Evolutionary conservation across 2,329 filamentous ascomycete genomes (phyloP).

Genomic region (Hysterium pulicare): DNA sequence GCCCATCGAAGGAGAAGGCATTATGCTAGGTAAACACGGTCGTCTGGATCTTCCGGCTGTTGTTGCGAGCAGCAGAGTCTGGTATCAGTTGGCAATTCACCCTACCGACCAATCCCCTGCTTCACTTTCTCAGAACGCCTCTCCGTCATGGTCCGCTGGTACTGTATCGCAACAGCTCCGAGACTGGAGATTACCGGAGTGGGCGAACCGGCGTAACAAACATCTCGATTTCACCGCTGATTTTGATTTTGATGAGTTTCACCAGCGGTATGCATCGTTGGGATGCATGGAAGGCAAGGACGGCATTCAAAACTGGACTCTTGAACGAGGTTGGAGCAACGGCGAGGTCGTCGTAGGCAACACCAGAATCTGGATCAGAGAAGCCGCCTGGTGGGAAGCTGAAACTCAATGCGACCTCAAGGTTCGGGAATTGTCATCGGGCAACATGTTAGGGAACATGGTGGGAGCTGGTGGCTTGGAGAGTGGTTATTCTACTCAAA

Average conservation of each 20-base stretch:
- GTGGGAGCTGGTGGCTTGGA: constrained; percentile 62
- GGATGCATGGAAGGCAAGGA: constrained; percentile 89
- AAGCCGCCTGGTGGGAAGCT: constrained; percentile 94
- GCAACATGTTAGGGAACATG: constrained; percentile 47
- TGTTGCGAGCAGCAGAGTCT: constrained; percentile 80
- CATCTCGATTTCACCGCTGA: constrained; percentile 94
- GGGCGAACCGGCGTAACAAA: constrained; percentile 90
- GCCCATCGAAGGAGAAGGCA: constrained; percentile 72
- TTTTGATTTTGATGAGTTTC: constrained; percentile 91
- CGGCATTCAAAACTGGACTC: constrained; percentile 88
- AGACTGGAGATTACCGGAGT: constrained; percentile 90
- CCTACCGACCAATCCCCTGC: constrained; percentile 83
- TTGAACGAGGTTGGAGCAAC: constrained; percentile 97
- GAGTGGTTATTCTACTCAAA: constrained; percentile 66
- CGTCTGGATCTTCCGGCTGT: constrained; percentile 74
- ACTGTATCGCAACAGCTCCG: constrained; percentile 89
- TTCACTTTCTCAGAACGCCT: constrained; percentile 67
- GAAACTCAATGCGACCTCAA: constrained; percentile 94
- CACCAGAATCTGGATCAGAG: constrained; percentile 93
- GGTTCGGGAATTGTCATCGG: constrained; percentile 50
- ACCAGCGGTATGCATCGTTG: constrained; percentile 73
- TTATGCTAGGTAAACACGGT: constrained; percentile 72
- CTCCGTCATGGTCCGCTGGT: constrained; percentile 89
- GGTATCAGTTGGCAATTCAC: constrained; percentile 91
- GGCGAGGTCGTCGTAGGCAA: constrained; percentile 89